These are phyloP conservation scores for Picochlorum sp. DNA, from an alignment of 139 green algal genomes.

Conservation along the genomic window DNA sequence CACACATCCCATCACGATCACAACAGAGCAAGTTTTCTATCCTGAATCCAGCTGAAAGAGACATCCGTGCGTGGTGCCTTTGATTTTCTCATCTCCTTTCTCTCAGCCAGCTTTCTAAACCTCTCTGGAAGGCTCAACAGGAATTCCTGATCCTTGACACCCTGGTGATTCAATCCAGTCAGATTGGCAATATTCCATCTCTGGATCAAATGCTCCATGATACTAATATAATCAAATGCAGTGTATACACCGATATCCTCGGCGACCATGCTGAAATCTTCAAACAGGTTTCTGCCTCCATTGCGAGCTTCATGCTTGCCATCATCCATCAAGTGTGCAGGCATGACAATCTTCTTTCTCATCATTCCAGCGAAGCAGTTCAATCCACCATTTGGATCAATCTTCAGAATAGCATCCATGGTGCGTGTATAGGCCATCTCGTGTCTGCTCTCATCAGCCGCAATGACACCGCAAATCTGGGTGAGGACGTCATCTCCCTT, in stretches of 20 bases:
- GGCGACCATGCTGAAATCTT: constrained; percentile 87
- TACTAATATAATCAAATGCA: constrained; percentile 76
- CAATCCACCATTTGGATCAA: constrained; percentile 79
- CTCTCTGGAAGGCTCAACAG: constrained; percentile 1
- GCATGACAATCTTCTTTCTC: constrained; percentile 98
- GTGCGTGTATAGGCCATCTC: constrained; percentile 91
- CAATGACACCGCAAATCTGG: constrained; percentile 88
- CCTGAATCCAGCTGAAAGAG: constrained; percentile 24
- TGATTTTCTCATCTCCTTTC: constrained; percentile 10
- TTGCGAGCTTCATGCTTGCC: constrained; percentile 53
- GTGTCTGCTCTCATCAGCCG: constrained; percentile 91
- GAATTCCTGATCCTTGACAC: constrained; percentile 50
- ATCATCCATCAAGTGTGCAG: constrained; percentile 94
- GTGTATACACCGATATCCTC: constrained; percentile 71
- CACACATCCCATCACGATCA: neutral
- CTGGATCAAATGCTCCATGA: constrained; percentile 87
- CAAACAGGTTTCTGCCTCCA: constrained; percentile 64
- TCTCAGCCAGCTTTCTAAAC: constrained; percentile 15
- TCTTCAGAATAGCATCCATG: constrained; percentile 78
- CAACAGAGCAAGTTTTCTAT: constrained; percentile 16
- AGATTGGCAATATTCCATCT: constrained; percentile 60
- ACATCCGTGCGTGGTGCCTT: constrained; percentile 5
- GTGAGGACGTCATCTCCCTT: constrained; percentile 70
- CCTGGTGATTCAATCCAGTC: constrained; percentile 49
- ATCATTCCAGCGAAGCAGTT: constrained; percentile 97